A percentile compares a stretch with the other conserved stretches of the same genome.
Evolutionary conservation across 345 rosid genomes (phyloP).

Genomic region (Lepidium aucheri): DNA sequence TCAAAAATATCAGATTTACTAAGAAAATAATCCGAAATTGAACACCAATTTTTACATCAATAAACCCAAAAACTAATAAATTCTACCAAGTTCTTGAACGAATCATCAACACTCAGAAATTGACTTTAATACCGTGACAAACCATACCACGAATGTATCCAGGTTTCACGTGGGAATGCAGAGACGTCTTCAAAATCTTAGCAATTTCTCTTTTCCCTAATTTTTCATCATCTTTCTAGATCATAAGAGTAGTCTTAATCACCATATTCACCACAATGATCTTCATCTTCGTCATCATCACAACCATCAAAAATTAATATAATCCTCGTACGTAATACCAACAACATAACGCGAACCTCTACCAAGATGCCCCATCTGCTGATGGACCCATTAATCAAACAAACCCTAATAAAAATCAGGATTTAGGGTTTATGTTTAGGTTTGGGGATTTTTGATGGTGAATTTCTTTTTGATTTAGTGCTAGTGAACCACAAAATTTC

Average conservation of each 20-base stretch:
- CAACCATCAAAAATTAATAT: not conserved
- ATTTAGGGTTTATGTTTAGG: too few relatives aligned
- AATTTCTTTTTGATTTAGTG: too few relatives aligned
- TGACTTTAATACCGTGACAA: slow-evolving; percentile 32
- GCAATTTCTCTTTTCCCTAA: slow-evolving; percentile 35
- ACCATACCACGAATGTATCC: slow-evolving; percentile 35
- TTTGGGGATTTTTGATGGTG: too few relatives aligned
- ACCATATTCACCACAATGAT: slow-evolving; percentile 16
- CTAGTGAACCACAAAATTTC: too few relatives aligned
- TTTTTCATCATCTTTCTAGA: slow-evolving; percentile 38
- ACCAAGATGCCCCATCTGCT: not conserved
- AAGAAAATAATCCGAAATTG: not conserved
- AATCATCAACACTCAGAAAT: slow-evolving; percentile 10
- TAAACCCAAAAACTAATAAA: slow-evolving; percentile 3
- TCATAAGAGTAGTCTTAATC: slow-evolving; percentile 32
- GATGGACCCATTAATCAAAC: not conserved
- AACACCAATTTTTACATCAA: too few relatives aligned
- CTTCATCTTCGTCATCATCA: slow-evolving; percentile 17
- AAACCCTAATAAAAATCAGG: too few relatives aligned
- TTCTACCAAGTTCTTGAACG: not conserved
- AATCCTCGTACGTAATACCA: not conserved
- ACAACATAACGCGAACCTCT: not conserved
- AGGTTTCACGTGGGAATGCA: slow-evolving; percentile 27
- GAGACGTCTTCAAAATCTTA: slow-evolving; percentile 33
- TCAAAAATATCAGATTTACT: not conserved